These are phyloP conservation scores for Aspergillus homomorphus DNA, from an alignment of 495 filamentous ascomycete species.

Conservation along the genomic window DNA sequence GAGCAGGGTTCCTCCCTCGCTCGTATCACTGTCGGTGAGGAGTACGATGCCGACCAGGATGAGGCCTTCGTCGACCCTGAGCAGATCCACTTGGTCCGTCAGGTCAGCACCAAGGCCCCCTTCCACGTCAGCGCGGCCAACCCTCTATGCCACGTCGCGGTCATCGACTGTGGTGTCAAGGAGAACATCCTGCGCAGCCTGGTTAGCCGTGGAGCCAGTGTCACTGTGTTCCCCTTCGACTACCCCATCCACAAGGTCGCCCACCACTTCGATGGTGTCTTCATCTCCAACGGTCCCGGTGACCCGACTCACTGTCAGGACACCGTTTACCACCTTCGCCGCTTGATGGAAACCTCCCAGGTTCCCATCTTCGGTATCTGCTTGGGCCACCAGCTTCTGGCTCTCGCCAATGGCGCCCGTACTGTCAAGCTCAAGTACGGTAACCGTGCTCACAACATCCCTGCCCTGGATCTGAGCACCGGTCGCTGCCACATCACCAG, in stretches of 20 bases:
- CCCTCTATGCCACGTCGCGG: constrained; percentile 83
- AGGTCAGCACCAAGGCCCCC: constrained; percentile 94
- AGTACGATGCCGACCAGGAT: constrained; percentile 98
- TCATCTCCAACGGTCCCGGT: constrained; percentile 95
- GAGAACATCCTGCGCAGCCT: constrained; percentile 97
- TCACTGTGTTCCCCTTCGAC: constrained; percentile 92
- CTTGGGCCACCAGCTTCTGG: constrained; percentile 80
- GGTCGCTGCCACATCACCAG: constrained; percentile 97
- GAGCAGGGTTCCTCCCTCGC: constrained; percentile 95
- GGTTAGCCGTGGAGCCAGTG: constrained; percentile 79
- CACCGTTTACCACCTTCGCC: constrained; percentile 84
- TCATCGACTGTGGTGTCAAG: constrained; percentile 98
- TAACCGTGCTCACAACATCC: constrained; percentile 98
- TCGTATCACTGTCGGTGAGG: constrained; percentile 91
- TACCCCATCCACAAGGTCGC: constrained; percentile 98
- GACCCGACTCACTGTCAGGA: constrained; percentile 94
- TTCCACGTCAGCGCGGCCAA: constrained; percentile 83
- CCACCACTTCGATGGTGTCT: constrained; percentile 95
- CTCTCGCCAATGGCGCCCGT: constrained; percentile 73
- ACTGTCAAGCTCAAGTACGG: constrained; percentile 97
- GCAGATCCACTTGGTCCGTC: constrained; percentile 91
- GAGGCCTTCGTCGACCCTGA: constrained; percentile 94
- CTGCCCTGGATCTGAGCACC: constrained; percentile 87
- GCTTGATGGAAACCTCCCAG: constrained; percentile 84
- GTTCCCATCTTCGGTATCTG: constrained; percentile 97